Conservation (phyloP, 2,329 filamentous ascomycete species). For the Moelleriella libera region DNA sequence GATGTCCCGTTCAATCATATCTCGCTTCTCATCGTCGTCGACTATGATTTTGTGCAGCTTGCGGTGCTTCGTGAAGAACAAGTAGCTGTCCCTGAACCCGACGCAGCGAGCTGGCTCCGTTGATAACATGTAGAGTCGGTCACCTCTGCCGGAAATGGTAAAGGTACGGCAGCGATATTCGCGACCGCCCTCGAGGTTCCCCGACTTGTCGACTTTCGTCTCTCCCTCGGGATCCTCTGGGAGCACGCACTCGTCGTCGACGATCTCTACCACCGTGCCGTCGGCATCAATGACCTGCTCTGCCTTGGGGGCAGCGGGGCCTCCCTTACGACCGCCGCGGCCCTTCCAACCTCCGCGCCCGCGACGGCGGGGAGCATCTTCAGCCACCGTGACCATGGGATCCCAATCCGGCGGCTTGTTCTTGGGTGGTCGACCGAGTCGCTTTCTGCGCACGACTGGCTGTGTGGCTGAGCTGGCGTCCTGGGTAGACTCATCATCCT, state of each 20-base stretch:
- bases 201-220: constrained; percentile 82
- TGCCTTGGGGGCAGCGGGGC: constrained; percentile 60
- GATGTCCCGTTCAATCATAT: constrained; percentile 88
- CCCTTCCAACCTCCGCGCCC: constrained; percentile 60
- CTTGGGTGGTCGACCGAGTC: constrained; percentile 76
- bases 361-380: constrained; percentile 46
- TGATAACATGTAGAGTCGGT: constrained; percentile 92
- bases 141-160: constrained; percentile 69
- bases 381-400: constrained; percentile 40
- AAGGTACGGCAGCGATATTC: constrained; percentile 96
- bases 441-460: constrained; percentile 56
- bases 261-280: constrained; percentile 79
- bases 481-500: constrained; percentile 30
- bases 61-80: constrained; percentile 97
- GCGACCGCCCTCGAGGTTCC: constrained; percentile 66
- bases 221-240: constrained; percentile 82
- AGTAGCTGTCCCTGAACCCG: constrained; percentile 92
- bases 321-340: constrained; percentile 51
- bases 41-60: constrained; percentile 97
- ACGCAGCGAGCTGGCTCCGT: constrained; percentile 94
- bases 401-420: constrained; percentile 73
- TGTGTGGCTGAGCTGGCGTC: constrained; percentile 42
- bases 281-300: constrained; percentile 86
- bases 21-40: constrained; percentile 90
- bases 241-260: constrained; percentile 81